Base-by-base conservation (phyloP, 208 protist species). In the Lotmaria passim region DNA sequence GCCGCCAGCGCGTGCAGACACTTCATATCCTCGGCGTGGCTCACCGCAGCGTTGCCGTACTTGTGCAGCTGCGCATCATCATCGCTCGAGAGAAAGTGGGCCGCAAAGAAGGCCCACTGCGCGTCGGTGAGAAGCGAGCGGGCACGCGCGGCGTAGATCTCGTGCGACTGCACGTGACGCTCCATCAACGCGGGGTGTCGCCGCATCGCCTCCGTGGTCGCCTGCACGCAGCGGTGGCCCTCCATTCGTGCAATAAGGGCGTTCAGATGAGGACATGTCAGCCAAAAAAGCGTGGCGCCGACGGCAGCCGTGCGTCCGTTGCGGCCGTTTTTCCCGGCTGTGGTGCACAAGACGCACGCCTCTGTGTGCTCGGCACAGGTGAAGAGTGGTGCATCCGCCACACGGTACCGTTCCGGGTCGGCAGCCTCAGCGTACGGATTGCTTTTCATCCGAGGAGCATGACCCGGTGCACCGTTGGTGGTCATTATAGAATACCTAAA, bases 1-100 rank as follows among this genome's bases (percentile, higher is more conserved):
- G 87, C 89, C 39, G 86, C 83, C 31, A 94, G 79, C 1, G 91
- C 91, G 73, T 96, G 91, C n/a, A 94, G 73, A 61, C 91, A 96
- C 75, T 96, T 96, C 31, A 96, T 62, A 73, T 93, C 89, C 33
- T 33, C 78, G 15, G 78, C 76, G 65, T 94, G 80, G 31, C 80
- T 69, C 36, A 94, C 91, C 7, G 87, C 91, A 4, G 85, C 91
- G 69, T 96, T 96, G 41, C 91, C 91, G 57, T 85, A 94, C 56
- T 91, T 92, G 6, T 61, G 82, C 62, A 48, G 43, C 10, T 47
- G 28, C 36, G 60, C 26, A 19, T 68, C 24, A 5, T n/a, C 31
- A 10, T 43, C n/a, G n/a, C n/a, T 6, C 7, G 61, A 39, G 10
- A 67, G 55, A 71, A 96, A 94, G 65, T 96, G 91, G 0, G 56